These are phyloP conservation scores for Phytomonas serpens DNA, from an alignment of 208 protist species.

Conservation along the genomic window DNA sequence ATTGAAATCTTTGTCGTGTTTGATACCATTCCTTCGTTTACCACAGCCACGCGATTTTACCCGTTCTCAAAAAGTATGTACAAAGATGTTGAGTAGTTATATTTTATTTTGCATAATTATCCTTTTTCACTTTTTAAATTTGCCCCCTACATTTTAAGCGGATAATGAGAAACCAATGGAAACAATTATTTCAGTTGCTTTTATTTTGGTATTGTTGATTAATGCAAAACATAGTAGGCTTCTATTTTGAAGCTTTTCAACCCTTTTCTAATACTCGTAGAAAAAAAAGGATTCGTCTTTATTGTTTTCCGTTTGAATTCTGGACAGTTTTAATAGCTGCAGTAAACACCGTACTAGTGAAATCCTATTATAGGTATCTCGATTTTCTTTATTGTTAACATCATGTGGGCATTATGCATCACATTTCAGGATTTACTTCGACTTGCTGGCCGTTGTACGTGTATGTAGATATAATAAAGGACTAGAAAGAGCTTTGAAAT, in stretches of 20 bases:
- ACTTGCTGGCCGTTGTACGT: background rate
- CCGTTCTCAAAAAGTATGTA: background rate
- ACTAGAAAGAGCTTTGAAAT: background rate
- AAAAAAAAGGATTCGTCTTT: background rate
- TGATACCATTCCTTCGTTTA: background rate
- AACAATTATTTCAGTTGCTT: background rate
- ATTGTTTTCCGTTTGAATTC: background rate
- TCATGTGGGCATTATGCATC: background rate
- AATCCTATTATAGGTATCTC: background rate
- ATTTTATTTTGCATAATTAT: background rate
- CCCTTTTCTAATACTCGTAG: slow-evolving; percentile 4
- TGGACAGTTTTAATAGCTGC: background rate
- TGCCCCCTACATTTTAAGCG: background rate
- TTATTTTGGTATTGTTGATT: slow-evolving; percentile 3
- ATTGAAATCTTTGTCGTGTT: background rate
- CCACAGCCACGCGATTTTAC: background rate
- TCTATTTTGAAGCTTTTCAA: slow-evolving; percentile 7
- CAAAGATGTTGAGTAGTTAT: background rate
- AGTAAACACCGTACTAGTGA: background rate
- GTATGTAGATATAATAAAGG: background rate
- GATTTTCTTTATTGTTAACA: background rate
- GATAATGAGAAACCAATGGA: background rate
- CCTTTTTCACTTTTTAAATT: background rate
- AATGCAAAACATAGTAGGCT: slow-evolving; percentile 4
- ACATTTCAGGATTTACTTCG: background rate